Evolutionary conservation across 768 basidiomycete genomes (phyloP).

Genomic region (Mycena leptocephala): DNA sequence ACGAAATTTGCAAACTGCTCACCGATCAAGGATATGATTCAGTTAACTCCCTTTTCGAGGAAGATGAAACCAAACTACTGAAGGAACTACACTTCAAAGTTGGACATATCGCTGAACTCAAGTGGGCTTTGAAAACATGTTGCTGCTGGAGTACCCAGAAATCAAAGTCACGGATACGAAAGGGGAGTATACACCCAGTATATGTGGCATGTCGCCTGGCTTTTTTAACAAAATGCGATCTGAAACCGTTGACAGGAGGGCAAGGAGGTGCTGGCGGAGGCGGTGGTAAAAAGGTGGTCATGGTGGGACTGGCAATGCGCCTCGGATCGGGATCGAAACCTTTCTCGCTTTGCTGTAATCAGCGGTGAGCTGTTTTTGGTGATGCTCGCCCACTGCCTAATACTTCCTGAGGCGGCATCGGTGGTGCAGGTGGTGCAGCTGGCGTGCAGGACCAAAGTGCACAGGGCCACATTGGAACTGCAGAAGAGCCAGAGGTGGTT

Average conservation of each 20-base stretch:
- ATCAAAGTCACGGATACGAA: background rate
- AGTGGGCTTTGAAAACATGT: background rate
- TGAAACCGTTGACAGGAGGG: background rate
- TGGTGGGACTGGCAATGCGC: background rate
- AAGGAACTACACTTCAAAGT: background rate
- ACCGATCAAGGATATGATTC: background rate
- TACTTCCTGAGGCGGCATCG: background rate
- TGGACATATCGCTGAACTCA: background rate
- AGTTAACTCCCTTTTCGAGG: background rate
- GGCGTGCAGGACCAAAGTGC: too few relatives aligned
- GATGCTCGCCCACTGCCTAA: background rate
- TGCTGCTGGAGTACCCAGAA: background rate
- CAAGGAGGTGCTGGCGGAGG: background rate
- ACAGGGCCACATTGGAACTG: background rate
- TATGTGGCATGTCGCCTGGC: background rate
- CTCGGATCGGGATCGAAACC: too few relatives aligned
- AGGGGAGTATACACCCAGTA: background rate
- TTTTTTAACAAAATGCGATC: background rate
- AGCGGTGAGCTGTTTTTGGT: background rate
- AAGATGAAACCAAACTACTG: background rate
- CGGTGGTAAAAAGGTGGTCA: background rate
- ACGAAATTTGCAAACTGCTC: background rate
- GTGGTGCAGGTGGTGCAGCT: background rate
- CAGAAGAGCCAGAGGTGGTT: background rate
- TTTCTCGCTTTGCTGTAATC: too few relatives aligned